Evolutionary conservation across 192 early-diverging fungal genomes (phyloP), one percentile per base, ranked within the genome.

Genomic region (Rhizophagus prolifer): DNA sequence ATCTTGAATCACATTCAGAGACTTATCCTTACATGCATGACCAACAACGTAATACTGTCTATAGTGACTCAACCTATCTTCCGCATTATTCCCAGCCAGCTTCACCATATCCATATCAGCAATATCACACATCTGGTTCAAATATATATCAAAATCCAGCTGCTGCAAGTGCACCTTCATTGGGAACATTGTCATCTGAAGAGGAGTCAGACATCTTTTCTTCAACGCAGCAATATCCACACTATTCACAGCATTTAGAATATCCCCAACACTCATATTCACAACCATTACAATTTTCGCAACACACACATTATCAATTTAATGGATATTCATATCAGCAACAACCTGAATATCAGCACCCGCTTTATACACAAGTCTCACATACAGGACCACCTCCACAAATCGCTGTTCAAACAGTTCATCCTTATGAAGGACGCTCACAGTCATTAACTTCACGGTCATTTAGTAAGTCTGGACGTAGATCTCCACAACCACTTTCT

Each of bases 391-490:
- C 36, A 41, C 21, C 65, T n/a, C 65, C 65, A 38, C 16, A 38
- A 21, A 67, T 67, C 16, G 28, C 65, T 9, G 65, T 67, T 67
- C 65, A 67, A 4, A 28, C 65, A 21, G 65, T 67, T 41, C 14
- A n/a, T 21, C 34, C 65, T n/a, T 41, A 38, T 12, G 34, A 41
- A 41, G 65, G 34, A 67, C 31, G 30, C 23, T 16, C 31, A 67
- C 19, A 31, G 10, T 36, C 65, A 9, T n/a, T 67, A n/a, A 31
- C 34, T 12, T 5, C 61, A 26, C 23, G 61, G 61, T 63, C 61
- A 63, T 4, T 5, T 30, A 63, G 28, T 30, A 63, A 63, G 14
- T 63, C 65, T 38, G 65, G 65, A 6, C 34, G 31, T 9, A 30
- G 36, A n/a, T 38, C 65, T n/a, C 65, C 28, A 41, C 65, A 19